A percentile compares a stretch with the other conserved stretches of the same genome.
Evolutionary conservation across 768 basidiomycete species (phyloP).

Genomic region (Sporobolomyces roseus): DNA sequence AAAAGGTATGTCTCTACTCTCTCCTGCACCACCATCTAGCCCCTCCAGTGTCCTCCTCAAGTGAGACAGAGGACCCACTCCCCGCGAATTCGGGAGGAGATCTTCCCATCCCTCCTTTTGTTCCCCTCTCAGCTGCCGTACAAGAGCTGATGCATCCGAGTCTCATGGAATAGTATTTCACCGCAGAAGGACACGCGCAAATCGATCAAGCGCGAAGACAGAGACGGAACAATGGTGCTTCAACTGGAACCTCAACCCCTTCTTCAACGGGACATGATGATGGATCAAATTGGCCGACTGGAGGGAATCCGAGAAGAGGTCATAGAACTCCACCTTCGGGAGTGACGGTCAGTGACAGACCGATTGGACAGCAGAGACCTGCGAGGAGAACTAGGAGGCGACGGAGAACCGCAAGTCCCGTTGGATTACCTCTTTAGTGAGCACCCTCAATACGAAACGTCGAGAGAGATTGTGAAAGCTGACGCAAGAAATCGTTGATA

Average conservation of each 20-base stretch:
- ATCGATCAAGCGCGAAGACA: background rate
- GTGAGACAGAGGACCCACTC: too few relatives aligned
- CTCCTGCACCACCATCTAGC: too few relatives aligned
- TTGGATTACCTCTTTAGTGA: conserved; percentile 33
- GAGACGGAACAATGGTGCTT: background rate
- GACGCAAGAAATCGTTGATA: background rate
- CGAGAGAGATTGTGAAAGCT: background rate
- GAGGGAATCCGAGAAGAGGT: conserved; percentile 17
- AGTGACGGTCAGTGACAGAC: conserved; percentile 23
- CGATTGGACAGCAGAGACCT: conserved; percentile 9
- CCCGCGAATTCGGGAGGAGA: too few relatives aligned
- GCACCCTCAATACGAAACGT: background rate
- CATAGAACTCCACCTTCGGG: conserved; percentile 30
- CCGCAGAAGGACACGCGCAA: conserved; percentile 9
- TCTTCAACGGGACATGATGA: background rate
- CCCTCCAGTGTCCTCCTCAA: too few relatives aligned
- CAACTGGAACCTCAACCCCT: conserved; percentile 7
- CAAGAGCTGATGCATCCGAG: too few relatives aligned
- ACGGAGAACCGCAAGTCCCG: conserved; percentile 25
- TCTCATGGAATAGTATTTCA: background rate
- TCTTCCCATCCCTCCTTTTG: too few relatives aligned
- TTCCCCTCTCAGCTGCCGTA: too few relatives aligned
- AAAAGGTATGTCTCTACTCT: too few relatives aligned
- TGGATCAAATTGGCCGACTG: background rate
- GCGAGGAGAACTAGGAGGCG: conserved; percentile 18